Evolutionary conservation across 2,329 filamentous ascomycete genomes (phyloP).

Genomic region (Ceratocystis ficicola): DNA sequence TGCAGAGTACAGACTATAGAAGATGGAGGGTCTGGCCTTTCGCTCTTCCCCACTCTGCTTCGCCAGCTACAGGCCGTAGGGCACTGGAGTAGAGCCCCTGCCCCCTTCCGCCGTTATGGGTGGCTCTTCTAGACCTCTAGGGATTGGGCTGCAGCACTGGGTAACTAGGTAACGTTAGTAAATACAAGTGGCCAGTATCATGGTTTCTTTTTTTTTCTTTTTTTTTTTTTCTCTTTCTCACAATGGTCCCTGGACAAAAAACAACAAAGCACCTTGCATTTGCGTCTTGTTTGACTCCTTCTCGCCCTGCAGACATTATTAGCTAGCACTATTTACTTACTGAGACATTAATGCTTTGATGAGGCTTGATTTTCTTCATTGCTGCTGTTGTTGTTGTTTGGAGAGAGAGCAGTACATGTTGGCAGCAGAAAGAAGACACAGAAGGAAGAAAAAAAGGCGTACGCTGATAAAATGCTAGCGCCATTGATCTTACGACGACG

Average conservation of each 20-base stretch:
- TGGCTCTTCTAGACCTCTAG: neutral
- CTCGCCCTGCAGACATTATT: neutral
- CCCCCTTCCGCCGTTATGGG: neutral
- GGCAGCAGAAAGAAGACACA: neutral
- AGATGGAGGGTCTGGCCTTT: neutral
- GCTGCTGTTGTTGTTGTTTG: neutral
- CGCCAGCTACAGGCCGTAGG: neutral
- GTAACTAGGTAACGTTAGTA: neutral
- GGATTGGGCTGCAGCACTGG: neutral
- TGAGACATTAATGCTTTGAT: neutral
- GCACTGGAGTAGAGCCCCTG: neutral
- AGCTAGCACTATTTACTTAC: neutral
- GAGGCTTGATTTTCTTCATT: constrained; percentile 2
- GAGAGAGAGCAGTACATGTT: neutral
- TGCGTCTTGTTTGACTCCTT: neutral
- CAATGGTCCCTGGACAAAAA: neutral
- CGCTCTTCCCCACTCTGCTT: neutral
- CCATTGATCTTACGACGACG: neutral
- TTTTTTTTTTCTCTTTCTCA: neutral
- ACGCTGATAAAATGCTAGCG: neutral
- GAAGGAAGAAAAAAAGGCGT: neutral
- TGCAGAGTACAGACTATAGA: neutral
- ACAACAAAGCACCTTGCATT: constrained; percentile 4
- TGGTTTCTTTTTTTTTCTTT: neutral
- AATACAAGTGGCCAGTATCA: neutral